Conservation (phyloP, 805 yeast genomes). For the Tetrapisispora pingtungensis region DNA sequence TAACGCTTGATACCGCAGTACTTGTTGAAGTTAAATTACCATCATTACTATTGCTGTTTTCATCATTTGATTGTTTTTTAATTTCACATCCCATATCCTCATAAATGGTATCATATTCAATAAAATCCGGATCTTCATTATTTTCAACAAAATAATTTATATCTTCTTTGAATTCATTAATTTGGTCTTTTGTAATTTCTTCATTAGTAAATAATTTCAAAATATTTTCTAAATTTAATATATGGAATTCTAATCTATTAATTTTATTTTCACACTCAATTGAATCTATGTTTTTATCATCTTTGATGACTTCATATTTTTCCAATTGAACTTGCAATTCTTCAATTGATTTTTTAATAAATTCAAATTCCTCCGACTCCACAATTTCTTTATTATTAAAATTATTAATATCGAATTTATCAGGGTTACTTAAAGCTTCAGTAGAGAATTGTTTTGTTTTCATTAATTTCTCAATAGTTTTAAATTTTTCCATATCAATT, state of each 20-base stretch:
- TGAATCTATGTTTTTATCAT: constrained; percentile 12
- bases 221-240: constrained; percentile 65
- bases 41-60: background rate
- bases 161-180: constrained; percentile 75
- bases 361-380: constrained; percentile 61
- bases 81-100: constrained; percentile 59
- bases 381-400: constrained; percentile 77
- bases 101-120: constrained; percentile 87
- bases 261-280: constrained; percentile 37
- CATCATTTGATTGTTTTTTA: constrained; percentile 29
- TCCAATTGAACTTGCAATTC: constrained; percentile 78
- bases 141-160: constrained; percentile 88
- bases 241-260: constrained; percentile 73
- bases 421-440: constrained; percentile 75
- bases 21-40: constrained; percentile 4
- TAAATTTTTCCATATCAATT: constrained; percentile 88
- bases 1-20: constrained; percentile 20
- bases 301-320: constrained; percentile 59
- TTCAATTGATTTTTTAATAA: constrained; percentile 61
- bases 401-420: constrained; percentile 30
- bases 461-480: constrained; percentile 85
- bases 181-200: constrained; percentile 63
- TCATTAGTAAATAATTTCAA: constrained; percentile 72
- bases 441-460: constrained; percentile 90
- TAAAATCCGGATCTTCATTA: constrained; percentile 85